Conservation (phyloP, 1,284 basidiomycete species). For the Puccinia horiana region DNA sequence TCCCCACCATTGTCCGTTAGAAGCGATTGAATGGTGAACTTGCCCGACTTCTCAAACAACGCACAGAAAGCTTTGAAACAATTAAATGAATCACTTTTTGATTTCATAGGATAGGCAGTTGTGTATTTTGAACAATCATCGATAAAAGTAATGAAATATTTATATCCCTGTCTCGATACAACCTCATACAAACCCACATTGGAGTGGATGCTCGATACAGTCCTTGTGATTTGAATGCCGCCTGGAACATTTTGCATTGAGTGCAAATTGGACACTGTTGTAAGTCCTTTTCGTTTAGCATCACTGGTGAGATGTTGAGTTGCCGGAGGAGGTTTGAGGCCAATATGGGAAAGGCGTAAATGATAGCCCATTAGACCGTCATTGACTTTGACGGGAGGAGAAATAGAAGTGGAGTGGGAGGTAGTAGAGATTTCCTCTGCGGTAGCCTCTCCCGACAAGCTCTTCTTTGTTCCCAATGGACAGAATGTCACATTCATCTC, state of each 20-base stretch:
- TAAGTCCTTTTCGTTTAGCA: not conserved
- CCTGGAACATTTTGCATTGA: conserved; percentile 1
- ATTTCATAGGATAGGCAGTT: not conserved
- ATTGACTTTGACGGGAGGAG: not conserved
- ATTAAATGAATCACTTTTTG: not conserved
- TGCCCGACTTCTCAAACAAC: conserved; percentile 53
- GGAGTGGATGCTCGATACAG: not conserved
- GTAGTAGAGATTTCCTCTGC: not conserved
- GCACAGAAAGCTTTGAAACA: conserved; percentile 58
- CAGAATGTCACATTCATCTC: not conserved
- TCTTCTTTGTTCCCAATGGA: not conserved
- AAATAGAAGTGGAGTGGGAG: not conserved
- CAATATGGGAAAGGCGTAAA: not conserved
- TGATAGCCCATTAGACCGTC: not conserved
- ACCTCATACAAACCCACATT: conserved; percentile 11
- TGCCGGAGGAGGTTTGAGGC: not conserved
- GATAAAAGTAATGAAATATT: conserved; percentile 1
- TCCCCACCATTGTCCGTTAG: conserved; percentile 13
- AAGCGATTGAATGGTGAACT: conserved; percentile 23
- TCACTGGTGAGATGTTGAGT: not conserved
- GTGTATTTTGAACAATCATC: not conserved
- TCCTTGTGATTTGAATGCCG: not conserved
- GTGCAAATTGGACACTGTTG: not conserved
- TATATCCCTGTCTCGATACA: not conserved
- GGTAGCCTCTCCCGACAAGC: not conserved